Percentiles rank a stretch among this genome's conserved stretches.
Evolutionary conservation across 495 filamentous ascomycete species (phyloP).

Genomic region (Tuber umbilicatum): DNA sequence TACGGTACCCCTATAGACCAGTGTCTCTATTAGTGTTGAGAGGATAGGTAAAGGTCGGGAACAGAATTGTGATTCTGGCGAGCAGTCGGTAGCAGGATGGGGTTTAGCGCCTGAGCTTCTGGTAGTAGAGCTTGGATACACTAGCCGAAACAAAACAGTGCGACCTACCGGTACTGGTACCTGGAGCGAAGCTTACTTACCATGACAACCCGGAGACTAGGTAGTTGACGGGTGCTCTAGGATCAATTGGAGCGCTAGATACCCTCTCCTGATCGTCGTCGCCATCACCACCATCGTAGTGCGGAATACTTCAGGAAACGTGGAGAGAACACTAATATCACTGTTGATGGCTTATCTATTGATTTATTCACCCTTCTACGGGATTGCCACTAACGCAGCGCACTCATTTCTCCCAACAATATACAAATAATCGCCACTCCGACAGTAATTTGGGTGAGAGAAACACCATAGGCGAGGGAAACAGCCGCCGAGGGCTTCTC

Average conservation of each 20-base stretch:
- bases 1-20: no score
- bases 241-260: not conserved
- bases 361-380: not conserved
- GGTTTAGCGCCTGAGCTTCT: not conserved
- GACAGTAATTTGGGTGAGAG: not conserved
- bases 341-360: not conserved
- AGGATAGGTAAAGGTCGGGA: no score
- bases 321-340: not conserved
- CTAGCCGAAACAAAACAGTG: not conserved
- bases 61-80: not conserved
- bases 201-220: not conserved
- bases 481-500: not conserved
- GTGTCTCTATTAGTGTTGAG: no score
- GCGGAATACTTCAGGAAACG: not conserved
- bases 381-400: not conserved
- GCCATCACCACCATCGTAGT: not conserved
- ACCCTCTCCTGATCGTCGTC: not conserved
- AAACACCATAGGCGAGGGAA: not conserved
- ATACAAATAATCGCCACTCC: not conserved
- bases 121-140: not conserved
- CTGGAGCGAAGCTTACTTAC: not conserved
- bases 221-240: not conserved
- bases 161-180: not conserved
- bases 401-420: not conserved
- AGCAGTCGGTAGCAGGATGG: not conserved